phyloP scores from a whole-genome alignment of 768 basidiomycete species.

The Suillus bovinus region DNA sequence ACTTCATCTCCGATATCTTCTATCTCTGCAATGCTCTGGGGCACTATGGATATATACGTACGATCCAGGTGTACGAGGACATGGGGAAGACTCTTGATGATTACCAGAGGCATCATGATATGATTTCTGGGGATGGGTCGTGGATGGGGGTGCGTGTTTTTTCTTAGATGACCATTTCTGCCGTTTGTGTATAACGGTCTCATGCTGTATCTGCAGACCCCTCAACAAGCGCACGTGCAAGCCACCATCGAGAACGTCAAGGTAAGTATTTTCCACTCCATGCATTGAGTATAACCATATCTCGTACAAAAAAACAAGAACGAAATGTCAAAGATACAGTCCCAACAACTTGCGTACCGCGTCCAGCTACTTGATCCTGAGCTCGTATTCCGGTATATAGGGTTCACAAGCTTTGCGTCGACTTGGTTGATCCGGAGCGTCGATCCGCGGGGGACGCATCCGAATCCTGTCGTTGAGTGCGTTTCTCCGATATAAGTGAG shows the following conservation, averaged over 20 bases:
- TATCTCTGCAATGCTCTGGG: slow-evolving; percentile 85
- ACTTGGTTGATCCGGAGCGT: slow-evolving; percentile 92
- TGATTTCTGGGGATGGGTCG: slow-evolving; percentile 70
- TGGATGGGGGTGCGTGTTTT: slow-evolving; percentile 73
- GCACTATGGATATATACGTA: slow-evolving; percentile 85
- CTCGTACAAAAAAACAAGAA: slow-evolving; percentile 38
- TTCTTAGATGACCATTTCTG: not conserved
- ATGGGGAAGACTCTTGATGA: slow-evolving; percentile 76
- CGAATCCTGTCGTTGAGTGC: slow-evolving; percentile 64
- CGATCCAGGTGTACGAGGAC: slow-evolving; percentile 74
- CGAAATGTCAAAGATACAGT: slow-evolving; percentile 68
- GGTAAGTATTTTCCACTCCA: slow-evolving; percentile 36
- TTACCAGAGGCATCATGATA: slow-evolving; percentile 73
- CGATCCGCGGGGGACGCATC: slow-evolving; percentile 80
- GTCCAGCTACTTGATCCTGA: slow-evolving; percentile 88
- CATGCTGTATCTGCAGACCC: slow-evolving; percentile 44
- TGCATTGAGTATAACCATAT: not conserved
- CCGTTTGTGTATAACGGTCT: not conserved
- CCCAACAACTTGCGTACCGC: slow-evolving; percentile 79
- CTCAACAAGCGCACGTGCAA: slow-evolving; percentile 76
- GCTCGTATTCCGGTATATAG: slow-evolving; percentile 72
- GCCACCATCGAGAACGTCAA: slow-evolving; percentile 76
- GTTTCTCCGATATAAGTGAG: slow-evolving; percentile 38
- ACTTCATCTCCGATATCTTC: slow-evolving; percentile 96
- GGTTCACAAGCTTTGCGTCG: slow-evolving; percentile 88